Conservation (phyloP, 768 basidiomycete species). For the Termitomyces sp. region DNA sequence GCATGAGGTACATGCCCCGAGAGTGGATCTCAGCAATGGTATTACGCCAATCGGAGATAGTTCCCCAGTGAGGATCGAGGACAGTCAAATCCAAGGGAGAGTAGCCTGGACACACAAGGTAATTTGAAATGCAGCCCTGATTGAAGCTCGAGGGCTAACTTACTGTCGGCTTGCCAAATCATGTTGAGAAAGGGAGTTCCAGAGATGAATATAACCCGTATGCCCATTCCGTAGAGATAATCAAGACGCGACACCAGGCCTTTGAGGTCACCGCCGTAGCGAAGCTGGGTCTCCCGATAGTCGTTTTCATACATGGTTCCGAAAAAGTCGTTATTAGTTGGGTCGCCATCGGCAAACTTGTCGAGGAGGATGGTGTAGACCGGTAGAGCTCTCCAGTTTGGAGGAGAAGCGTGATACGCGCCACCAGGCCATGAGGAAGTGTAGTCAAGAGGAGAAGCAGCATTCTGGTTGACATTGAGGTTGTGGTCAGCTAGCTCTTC, state of each 20-base stretch:
- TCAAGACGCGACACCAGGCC: conserved; percentile 74
- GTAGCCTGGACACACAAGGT: conserved; percentile 54
- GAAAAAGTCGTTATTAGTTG: conserved; percentile 89
- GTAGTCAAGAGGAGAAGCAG: conserved; percentile 64
- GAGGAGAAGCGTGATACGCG: conserved; percentile 73
- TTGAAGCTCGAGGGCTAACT: conserved; percentile 25
- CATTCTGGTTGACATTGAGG: conserved; percentile 72
- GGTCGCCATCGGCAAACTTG: conserved; percentile 94
- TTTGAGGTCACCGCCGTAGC: conserved; percentile 84
- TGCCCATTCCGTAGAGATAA: conserved; percentile 88
- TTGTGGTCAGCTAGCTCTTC: conserved; percentile 69
- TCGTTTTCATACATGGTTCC: conserved; percentile 76
- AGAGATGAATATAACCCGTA: conserved; percentile 81
- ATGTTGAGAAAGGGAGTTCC: conserved; percentile 93
- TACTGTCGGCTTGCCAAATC: conserved; percentile 96
- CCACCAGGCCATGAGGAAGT: conserved; percentile 51
- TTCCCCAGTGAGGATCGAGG: conserved; percentile 92
- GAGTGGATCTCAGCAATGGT: conserved; percentile 75
- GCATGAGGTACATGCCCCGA: conserved; percentile 87
- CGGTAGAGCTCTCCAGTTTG: conserved; percentile 82
- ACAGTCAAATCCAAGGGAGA: conserved; percentile 90
- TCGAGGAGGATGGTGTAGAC: conserved; percentile 82
- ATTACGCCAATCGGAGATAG: conserved; percentile 69
- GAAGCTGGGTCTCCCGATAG: conserved; percentile 83
- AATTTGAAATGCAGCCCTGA: neutral